These are phyloP conservation scores for Venturia carpophila DNA, from an alignment of 2,329 filamentous ascomycete species.

Conservation along the genomic window DNA sequence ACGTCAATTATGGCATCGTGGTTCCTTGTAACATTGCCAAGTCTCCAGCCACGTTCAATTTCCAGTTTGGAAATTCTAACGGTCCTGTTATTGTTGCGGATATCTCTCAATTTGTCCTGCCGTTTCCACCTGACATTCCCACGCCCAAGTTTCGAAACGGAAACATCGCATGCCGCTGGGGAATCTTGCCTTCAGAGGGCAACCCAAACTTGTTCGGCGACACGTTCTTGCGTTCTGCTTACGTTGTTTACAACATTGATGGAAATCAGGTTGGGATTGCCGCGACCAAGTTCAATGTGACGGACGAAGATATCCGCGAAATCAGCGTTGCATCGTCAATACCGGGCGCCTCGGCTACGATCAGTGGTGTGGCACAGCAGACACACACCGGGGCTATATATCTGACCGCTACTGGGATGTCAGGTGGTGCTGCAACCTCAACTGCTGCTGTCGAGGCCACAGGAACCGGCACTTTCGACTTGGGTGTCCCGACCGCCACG, in stretches of 20 bases:
- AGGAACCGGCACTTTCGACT: constrained; percentile 17
- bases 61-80: constrained; percentile 47
- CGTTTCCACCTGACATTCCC: constrained; percentile 14
- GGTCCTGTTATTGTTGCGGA: constrained; percentile 14
- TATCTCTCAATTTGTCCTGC: constrained; percentile 19
- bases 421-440: background rate
- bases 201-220: constrained; percentile 49
- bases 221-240: constrained; percentile 55
- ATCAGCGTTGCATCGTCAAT: constrained; percentile 44
- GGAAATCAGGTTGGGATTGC: constrained; percentile 55
- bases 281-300: constrained; percentile 53
- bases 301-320: constrained; percentile 43
- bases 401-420: constrained; percentile 1
- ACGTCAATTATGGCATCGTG: constrained; percentile 36
- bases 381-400: constrained; percentile 13
- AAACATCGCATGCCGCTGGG: constrained; percentile 25
- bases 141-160: constrained; percentile 15
- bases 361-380: constrained; percentile 14
- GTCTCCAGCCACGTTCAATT: constrained; percentile 44
- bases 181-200: constrained; percentile 44
- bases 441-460: background rate
- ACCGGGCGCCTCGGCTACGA: constrained; percentile 40
- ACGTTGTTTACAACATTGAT: constrained; percentile 55
- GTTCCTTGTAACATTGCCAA: constrained; percentile 46
- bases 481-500: constrained; percentile 14